phyloP scores from a whole-genome alignment of 2,329 filamentous ascomycete species.

The Penicillium sp. region DNA sequence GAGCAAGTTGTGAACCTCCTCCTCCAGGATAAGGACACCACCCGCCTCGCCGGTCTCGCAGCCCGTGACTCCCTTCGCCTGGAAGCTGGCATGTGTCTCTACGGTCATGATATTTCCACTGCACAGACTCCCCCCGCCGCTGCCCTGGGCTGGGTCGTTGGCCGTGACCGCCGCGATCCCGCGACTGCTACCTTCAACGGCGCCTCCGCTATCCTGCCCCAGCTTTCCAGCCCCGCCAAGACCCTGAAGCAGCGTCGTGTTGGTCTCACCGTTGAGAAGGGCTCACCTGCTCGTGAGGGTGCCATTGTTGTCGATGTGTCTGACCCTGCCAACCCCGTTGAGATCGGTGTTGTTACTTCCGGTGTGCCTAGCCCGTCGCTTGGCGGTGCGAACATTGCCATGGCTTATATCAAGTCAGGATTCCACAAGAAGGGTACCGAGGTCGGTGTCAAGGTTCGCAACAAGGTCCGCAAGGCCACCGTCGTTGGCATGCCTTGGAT shows the following conservation, averaged over 20 bases:
- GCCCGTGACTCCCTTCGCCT: constrained; percentile 89
- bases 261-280: constrained; percentile 74
- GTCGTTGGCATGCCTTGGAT: constrained; percentile 91
- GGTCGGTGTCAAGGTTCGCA: constrained; percentile 73
- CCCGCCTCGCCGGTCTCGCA: constrained; percentile 83
- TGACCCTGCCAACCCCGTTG: constrained; percentile 50
- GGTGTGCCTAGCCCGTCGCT: constrained; percentile 86
- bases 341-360: constrained; percentile 80
- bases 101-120: constrained; percentile 95
- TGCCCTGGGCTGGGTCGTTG: constrained; percentile 76
- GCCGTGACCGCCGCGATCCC: constrained; percentile 67
- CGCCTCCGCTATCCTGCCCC: constrained; percentile 71
- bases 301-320: constrained; percentile 67
- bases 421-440: constrained; percentile 82
- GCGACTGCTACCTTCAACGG: constrained; percentile 76
- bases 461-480: constrained; percentile 70
- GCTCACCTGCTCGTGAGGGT: constrained; percentile 86
- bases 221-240: constrained; percentile 60
- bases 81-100: constrained; percentile 98
- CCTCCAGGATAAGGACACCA: constrained; percentile 62
- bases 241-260: constrained; percentile 72
- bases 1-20: constrained; percentile 65
- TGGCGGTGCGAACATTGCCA: constrained; percentile 82
- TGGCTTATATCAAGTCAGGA: constrained; percentile 85
- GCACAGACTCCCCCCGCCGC: constrained; percentile 68